These are phyloP conservation scores for Aspergillus novofumigatus DNA, from an alignment of 2,329 filamentous ascomycete genomes.

Conservation along the genomic window DNA sequence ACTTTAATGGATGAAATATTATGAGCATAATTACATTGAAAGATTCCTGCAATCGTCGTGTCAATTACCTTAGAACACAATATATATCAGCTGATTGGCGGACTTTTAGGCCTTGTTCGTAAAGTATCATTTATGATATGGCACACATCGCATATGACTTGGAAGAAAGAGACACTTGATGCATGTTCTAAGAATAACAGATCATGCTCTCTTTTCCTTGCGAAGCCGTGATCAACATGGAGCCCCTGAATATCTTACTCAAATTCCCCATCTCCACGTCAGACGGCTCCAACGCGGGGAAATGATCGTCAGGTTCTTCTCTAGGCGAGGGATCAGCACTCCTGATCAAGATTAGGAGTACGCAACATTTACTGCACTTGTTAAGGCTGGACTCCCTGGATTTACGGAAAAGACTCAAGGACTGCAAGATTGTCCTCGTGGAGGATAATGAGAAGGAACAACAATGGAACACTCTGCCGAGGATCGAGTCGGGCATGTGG, in stretches of 20 bases:
- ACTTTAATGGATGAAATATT: not conserved
- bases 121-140: not conserved
- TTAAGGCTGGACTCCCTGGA: no score
- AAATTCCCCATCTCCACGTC: not conserved
- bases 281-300: not conserved
- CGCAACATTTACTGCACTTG: not conserved
- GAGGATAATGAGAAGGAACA: not conserved
- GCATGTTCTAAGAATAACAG: not conserved
- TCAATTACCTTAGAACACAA: no score
- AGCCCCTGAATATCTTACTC: not conserved
- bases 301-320: not conserved
- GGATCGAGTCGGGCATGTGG: not conserved
- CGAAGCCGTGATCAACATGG: not conserved
- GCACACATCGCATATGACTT: not conserved
- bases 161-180: not conserved
- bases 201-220: not conserved
- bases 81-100: not conserved
- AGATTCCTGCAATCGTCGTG: no score
- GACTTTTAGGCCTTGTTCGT: not conserved
- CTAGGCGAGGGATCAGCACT: not conserved
- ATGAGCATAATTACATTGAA: no score
- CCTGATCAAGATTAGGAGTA: not conserved
- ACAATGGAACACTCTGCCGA: not conserved
- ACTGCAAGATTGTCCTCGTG: not conserved
- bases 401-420: not conserved